phyloP scores from a whole-genome alignment of 148 eudicot genomes.

The Heliosperma pusillum region DNA sequence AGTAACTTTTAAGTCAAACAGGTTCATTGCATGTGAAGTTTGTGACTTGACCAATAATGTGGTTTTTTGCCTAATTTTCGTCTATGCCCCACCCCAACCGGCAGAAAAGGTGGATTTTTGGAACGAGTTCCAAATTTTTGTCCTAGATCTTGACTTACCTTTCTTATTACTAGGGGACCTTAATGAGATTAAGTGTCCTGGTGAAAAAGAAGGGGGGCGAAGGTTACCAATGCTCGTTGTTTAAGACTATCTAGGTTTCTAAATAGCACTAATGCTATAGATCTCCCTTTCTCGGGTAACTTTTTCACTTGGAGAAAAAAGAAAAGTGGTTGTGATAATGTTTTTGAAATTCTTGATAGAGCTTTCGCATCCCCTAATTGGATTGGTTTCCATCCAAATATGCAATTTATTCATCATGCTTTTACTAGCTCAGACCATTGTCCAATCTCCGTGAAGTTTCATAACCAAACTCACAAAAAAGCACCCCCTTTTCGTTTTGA shows the following conservation, averaged over 20 bases:
- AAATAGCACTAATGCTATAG: neutral
- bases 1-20: neutral
- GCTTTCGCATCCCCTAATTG: neutral
- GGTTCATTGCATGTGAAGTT: neutral
- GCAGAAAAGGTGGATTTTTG: neutral
- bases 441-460: neutral
- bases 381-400: neutral
- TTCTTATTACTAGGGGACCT: no score
- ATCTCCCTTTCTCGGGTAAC: neutral
- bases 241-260: no score
- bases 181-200: no score
- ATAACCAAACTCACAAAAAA: no score
- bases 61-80: neutral
- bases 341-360: neutral
- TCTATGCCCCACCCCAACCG: no score
- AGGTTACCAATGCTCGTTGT: no score
- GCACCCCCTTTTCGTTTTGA: neutral
- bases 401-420: neutral
- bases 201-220: no score
- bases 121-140: neutral
- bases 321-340: neutral
- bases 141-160: neutral
- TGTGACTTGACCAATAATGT: no score
- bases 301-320: no score
- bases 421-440: neutral